Evolutionary conservation across 768 basidiomycete genomes (phyloP).

Genomic region (Pulveroboletus ravenelii): DNA sequence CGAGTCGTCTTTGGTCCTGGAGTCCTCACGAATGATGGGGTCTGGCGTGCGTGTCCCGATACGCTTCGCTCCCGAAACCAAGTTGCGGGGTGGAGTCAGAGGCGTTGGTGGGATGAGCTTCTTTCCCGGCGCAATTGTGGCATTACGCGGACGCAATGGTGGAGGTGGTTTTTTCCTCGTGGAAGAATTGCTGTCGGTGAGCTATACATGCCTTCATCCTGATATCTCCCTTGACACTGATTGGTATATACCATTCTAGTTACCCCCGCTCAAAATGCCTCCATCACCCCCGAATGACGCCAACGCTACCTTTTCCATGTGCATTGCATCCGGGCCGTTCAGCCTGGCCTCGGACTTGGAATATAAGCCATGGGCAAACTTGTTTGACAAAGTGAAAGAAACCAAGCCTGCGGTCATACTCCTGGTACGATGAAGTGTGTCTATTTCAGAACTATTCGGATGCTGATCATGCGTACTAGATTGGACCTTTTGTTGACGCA

Average conservation of each 20-base stretch:
- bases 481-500: slow-evolving; percentile 88
- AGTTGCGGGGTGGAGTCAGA: slow-evolving; percentile 57
- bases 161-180: slow-evolving; percentile 85
- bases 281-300: slow-evolving; percentile 30
- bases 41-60: slow-evolving; percentile 67
- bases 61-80: slow-evolving; percentile 61
- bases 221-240: background rate
- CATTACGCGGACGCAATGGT: slow-evolving; percentile 84
- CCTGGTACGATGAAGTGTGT: slow-evolving; percentile 46
- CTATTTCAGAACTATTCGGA: background rate
- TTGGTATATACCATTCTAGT: slow-evolving; percentile 34
- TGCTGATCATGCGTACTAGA: slow-evolving; percentile 38
- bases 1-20: slow-evolving; percentile 71
- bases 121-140: slow-evolving; percentile 87
- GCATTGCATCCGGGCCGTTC: slow-evolving; percentile 82
- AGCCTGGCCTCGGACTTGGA: slow-evolving; percentile 72
- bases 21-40: slow-evolving; percentile 73
- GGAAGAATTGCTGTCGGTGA: slow-evolving; percentile 74
- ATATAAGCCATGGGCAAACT: slow-evolving; percentile 64
- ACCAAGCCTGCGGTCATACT: slow-evolving; percentile 73
- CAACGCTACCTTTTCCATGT: slow-evolving; percentile 56
- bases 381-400: slow-evolving; percentile 57
- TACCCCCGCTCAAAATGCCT: slow-evolving; percentile 56
- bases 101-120: slow-evolving; percentile 67
- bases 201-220: slow-evolving; percentile 21